phyloP scores from a whole-genome alignment of 257 asterid species.

The Cinchona pubescens region DNA sequence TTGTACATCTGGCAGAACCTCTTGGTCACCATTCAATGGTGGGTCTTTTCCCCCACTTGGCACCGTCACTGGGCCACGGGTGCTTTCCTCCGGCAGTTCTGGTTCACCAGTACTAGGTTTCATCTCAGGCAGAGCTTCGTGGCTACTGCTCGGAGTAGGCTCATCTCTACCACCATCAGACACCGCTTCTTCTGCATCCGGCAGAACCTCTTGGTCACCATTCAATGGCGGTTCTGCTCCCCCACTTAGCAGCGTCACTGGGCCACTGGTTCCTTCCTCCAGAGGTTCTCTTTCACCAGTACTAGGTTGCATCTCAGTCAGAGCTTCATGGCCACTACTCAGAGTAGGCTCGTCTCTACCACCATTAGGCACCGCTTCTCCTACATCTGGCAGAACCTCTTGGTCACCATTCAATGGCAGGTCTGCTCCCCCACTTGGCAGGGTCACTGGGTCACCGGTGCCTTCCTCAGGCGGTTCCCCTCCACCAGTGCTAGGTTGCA shows the following conservation, averaged over 20 bases:
- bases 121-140: slow-evolving; percentile 3
- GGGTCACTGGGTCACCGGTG: too few relatives aligned
- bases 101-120: neutral
- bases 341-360: slow-evolving; percentile 13
- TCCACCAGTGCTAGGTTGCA: slow-evolving; percentile 9
- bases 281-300: slow-evolving; percentile 1
- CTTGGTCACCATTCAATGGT: neutral
- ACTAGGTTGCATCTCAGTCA: neutral
- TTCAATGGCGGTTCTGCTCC: too few relatives aligned
- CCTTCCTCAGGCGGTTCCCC: too few relatives aligned
- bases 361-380: neutral
- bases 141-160: neutral
- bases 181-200: neutral
- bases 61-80: slow-evolving; percentile 3
- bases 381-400: slow-evolving; percentile 7
- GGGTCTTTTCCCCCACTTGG: slow-evolving; percentile 11
- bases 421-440: too few relatives aligned
- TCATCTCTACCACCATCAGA: slow-evolving; percentile 16
- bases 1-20: too few relatives aligned
- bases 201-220: slow-evolving; percentile 4
- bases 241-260: too few relatives aligned
- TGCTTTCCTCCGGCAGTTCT: neutral
- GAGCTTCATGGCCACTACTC: slow-evolving; percentile 1
- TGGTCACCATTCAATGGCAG: too few relatives aligned
- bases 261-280: neutral